Evolutionary conservation across 2,329 filamentous ascomycete genomes (phyloP).

Genomic region (Colletotrichum aenigma): DNA sequence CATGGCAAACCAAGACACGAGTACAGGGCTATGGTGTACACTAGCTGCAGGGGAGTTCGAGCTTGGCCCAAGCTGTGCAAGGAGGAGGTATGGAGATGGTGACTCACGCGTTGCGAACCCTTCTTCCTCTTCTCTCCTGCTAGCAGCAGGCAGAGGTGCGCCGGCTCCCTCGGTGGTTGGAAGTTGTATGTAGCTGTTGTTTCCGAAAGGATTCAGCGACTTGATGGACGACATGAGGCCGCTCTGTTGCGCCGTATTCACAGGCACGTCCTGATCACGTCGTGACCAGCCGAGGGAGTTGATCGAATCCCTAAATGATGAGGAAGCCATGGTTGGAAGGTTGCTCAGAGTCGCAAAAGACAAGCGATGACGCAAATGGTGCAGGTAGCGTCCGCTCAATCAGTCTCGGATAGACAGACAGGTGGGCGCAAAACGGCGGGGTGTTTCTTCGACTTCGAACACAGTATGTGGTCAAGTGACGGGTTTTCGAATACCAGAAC

Average conservation of each 20-base stretch:
- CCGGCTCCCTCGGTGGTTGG: conserved; percentile 84
- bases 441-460: not conserved
- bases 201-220: conserved; percentile 85
- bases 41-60: conserved; percentile 45
- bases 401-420: not conserved
- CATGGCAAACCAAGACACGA: conserved; percentile 36
- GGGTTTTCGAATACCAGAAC: not conserved
- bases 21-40: conserved; percentile 48
- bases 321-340: conserved; percentile 72
- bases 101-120: conserved; percentile 93
- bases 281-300: conserved; percentile 95
- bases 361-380: not conserved
- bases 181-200: conserved; percentile 86
- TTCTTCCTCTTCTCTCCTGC: conserved; percentile 90
- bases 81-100: conserved; percentile 12
- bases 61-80: conserved; percentile 25
- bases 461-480: conserved; percentile 10
- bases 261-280: conserved; percentile 76
- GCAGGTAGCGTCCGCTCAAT: not conserved
- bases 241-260: conserved; percentile 72
- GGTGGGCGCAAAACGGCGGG: not conserved
- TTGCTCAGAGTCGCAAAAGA: not conserved
- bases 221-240: conserved; percentile 82
- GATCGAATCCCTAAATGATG: conserved; percentile 91
- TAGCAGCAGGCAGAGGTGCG: conserved; percentile 84